Percentiles rank a stretch among this genome's conserved stretches.
These are phyloP conservation scores for Ogataea degrootiae DNA, from an alignment of 805 yeast species.

Conservation along the genomic window DNA sequence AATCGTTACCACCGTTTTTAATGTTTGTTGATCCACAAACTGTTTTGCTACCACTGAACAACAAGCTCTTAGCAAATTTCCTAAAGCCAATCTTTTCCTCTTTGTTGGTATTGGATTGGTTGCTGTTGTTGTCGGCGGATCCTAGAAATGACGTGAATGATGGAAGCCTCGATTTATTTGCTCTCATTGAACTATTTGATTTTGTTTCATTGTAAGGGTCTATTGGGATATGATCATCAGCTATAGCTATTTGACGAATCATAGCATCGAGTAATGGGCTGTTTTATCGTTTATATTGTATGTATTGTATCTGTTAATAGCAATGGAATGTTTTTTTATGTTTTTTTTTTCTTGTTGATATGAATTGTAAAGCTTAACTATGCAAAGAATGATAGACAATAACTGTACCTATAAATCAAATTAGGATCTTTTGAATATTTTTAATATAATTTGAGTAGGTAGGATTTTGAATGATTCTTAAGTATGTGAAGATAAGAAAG, in stretches of 20 bases:
- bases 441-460: too few species aligned
- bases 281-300: background rate
- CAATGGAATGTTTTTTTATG: too few species aligned
- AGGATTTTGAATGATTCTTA: too few species aligned
- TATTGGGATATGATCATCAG: background rate
- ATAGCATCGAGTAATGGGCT: background rate
- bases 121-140: constrained; percentile 9
- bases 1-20: background rate
- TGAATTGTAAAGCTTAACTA: too few species aligned
- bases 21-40: background rate
- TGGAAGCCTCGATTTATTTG: constrained; percentile 12
- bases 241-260: background rate
- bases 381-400: too few species aligned
- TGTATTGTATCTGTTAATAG: background rate
- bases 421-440: too few species aligned
- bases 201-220: constrained; percentile 2
- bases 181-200: constrained; percentile 8
- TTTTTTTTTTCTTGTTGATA: too few species aligned
- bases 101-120: background rate
- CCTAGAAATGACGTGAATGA: constrained; percentile 18
- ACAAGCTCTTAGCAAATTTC: constrained; percentile 22
- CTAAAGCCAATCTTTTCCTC: constrained; percentile 23
- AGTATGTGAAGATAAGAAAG: too few species aligned
- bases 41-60: constrained; percentile 10
- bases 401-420: too few species aligned